phyloP scores from a whole-genome alignment of 345 rosid genomes.

The Bretschneidera sinensis region DNA sequence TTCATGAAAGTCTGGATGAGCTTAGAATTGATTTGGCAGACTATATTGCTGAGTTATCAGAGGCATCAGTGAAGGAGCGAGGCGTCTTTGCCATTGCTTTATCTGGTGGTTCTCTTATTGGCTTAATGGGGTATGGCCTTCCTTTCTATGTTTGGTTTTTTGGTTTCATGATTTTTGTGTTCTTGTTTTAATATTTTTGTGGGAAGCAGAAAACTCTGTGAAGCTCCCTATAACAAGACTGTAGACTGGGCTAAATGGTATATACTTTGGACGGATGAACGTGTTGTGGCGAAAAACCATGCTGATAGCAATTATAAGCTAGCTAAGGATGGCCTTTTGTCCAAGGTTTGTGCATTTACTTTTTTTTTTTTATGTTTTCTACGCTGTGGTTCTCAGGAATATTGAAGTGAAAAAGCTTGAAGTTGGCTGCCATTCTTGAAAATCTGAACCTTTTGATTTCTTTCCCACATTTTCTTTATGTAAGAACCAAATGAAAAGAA shows the following conservation, averaged over 20 bases:
- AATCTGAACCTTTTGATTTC: constrained; percentile 7
- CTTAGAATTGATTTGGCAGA: constrained; percentile 77
- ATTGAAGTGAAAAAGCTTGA: constrained; percentile 1
- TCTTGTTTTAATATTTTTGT: constrained; percentile 21
- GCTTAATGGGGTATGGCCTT: constrained; percentile 60
- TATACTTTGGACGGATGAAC: constrained; percentile 84
- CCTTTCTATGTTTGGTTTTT: constrained; percentile 8
- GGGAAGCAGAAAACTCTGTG: constrained; percentile 66
- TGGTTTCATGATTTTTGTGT: constrained; percentile 16
- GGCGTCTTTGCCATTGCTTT: constrained; percentile 78
- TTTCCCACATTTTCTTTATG: neutral
- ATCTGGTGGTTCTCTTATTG: constrained; percentile 84
- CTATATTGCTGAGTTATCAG: constrained; percentile 77
- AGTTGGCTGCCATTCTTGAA: neutral
- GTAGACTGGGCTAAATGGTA: constrained; percentile 90
- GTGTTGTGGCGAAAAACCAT: constrained; percentile 73
- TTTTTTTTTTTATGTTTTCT: neutral
- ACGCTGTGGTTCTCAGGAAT: neutral
- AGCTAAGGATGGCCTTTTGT: constrained; percentile 64
- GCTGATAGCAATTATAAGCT: constrained; percentile 87
- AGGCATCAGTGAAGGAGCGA: constrained; percentile 74
- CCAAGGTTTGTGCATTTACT: constrained; percentile 46
- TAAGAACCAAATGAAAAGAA: too few species aligned
- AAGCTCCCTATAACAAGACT: constrained; percentile 77
- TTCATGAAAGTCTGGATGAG: constrained; percentile 71